A percentile compares a stretch with the other conserved stretches of the same genome.
Conservation (phyloP, 2,329 filamentous ascomycete genomes). For the Camillea tinctor region DNA sequence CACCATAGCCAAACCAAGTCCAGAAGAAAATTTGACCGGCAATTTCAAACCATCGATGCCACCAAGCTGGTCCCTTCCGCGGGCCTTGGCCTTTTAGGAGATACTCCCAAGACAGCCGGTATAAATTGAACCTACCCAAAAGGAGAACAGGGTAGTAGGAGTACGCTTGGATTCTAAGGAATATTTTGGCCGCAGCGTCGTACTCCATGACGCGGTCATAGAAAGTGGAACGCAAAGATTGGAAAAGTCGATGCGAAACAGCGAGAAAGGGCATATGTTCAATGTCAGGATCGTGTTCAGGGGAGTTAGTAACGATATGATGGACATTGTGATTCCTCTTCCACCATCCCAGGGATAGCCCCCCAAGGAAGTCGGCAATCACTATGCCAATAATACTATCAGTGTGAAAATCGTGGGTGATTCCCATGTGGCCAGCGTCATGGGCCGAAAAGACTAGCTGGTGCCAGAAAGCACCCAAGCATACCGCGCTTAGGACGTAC, state of each 20-base stretch:
- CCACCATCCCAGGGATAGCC: conserved; percentile 94
- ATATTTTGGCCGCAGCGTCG: conserved; percentile 68
- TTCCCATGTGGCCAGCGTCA: conserved; percentile 95
- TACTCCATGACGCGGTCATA: conserved; percentile 80
- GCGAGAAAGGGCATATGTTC: conserved; percentile 88
- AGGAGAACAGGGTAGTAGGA: conserved; percentile 80
- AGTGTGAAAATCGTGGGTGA: conserved; percentile 83
- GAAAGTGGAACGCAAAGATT: conserved; percentile 72
- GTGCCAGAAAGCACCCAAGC: conserved; percentile 85
- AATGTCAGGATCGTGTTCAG: conserved; percentile 95
- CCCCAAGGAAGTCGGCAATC: conserved; percentile 85
- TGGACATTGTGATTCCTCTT: conserved; percentile 95
- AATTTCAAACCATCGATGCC: conserved; percentile 81
- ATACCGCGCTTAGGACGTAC: conserved; percentile 69
- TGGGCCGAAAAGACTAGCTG: conserved; percentile 92
- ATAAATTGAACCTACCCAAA: conserved; percentile 85
- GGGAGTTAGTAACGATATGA: conserved; percentile 92
- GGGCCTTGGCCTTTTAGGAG: conserved; percentile 69
- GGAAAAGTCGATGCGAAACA: conserved; percentile 77
- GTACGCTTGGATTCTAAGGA: conserved; percentile 74
- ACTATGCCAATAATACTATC: conserved; percentile 87
- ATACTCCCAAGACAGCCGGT: conserved; percentile 76
- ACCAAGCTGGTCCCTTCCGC: conserved; percentile 73
- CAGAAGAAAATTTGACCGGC: conserved; percentile 78
- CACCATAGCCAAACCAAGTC: conserved; percentile 80